Evolutionary conservation across 441 rosid species (phyloP), one percentile per base, ranked within the genome.

Genomic region (Hura crepitans): DNA sequence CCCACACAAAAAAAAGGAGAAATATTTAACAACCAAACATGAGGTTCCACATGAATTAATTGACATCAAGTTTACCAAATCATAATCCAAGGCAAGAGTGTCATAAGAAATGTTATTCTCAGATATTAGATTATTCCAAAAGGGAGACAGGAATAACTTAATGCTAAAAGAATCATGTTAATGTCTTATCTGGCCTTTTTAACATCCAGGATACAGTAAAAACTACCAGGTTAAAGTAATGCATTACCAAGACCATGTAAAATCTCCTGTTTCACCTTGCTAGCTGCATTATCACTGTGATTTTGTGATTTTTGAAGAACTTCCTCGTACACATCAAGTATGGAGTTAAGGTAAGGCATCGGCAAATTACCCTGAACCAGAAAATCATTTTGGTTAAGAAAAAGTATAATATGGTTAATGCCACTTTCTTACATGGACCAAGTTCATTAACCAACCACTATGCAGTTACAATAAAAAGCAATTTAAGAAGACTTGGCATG

Each of bases 211-310:
- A 53, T 49, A 65, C 20, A 31, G 23, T 47, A 65, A 59, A 55
- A 45, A n/a, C 42, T 64, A 28, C 58, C 64, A 76, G 54, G 65
- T 28, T 62, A 53, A 58, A 63, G 50, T 63, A 70, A 71, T 58
- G 57, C 69, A 80, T 85, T 92, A 92, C 99, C 98, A 71, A 95
- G 89, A 75, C 91, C 90, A 62, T 88, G 92, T 81, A 95, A 78
- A 78, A 92, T 85, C 85, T 95, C 99, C 81, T 90, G 98, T 87
- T 87, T 95, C 83, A 89, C 90, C 86, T 91, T 95, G 82, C 74
- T 71, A 65, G 87, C 83, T 55, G 93, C 83, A 82, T 76, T 84
- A 54, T 77, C 81, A 56, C 82, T 84, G 81, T 84, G 80, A 80
- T 79, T 84, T 57, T 87, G 81, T 58, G 93, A 89, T 77, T 85